Base-by-base conservation (phyloP, 1,139 yeast genomes). In the Spathaspora sp. region DNA sequence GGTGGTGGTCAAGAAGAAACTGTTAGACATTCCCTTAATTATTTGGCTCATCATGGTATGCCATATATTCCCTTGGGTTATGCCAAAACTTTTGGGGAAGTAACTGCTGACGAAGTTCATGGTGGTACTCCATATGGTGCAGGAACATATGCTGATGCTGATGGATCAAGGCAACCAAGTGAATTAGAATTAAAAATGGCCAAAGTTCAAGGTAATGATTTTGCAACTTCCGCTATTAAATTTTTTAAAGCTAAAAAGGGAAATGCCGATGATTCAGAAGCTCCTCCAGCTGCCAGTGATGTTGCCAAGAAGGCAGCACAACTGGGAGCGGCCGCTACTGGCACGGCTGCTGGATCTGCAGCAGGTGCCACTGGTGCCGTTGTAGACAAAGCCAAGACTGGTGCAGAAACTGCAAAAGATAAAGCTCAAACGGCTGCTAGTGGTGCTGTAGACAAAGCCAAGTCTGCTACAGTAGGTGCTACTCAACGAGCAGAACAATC, bases 41-140 rank as follows among this genome's bases (percentile, higher is more conserved):
- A 63, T 43, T 62, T 76, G 43, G 67, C 67, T 39, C 82, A 78
- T 57, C 83, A 78, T 46, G 83, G 82, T 59, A 66, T 78, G 70
- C 58, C 72, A 29, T 78, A 63, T 55, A 60, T 78, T 42, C 81
- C 83, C 39, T 64, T 78, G 52, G 82, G 82, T 49, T 75, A 65
- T 56, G 72, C 54, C 25, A 47, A 46, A 47, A 71, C 70, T 2
- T 71, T 67, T 56, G 63, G 65, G 11, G 63, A 64, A 36, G 52
- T 73, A 42, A 61, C 61, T 49, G 47, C 72, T 37, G 65, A 64
- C 1, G 78, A 73, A 56, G 59, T 64, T 38, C 78, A 72, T 49
- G 81, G 81, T 53, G 73, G 72, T 48, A 65, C 79, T 45, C 70
- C 82, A 27, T 78, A 74, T 70, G 82, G 82, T 59, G 72, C 82